Evolutionary conservation across 148 eudicot genomes (phyloP).

Genomic region (Chenopodium quinoa): DNA sequence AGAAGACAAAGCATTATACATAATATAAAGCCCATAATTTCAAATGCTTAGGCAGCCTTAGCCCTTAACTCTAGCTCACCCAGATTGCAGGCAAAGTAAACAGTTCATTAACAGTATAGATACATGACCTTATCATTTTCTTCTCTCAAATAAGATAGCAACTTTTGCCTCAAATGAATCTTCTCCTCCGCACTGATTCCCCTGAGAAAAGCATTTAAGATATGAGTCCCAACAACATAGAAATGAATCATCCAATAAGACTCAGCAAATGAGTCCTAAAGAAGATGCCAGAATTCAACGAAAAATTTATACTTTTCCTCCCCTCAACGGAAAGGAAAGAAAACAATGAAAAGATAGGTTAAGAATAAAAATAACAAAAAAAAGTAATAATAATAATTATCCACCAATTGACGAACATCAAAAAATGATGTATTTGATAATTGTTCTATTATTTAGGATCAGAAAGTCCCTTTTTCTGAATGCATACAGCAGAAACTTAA

Average conservation of each 20-base stretch:
- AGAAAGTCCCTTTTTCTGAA: background rate
- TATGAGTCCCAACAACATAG: constrained; percentile 4
- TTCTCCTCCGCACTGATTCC: constrained; percentile 86
- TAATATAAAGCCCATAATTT: background rate
- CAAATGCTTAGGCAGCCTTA: background rate
- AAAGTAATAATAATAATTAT: background rate
- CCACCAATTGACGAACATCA: background rate
- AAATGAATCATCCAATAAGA: background rate
- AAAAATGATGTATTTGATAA: background rate
- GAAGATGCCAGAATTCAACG: constrained; percentile 12
- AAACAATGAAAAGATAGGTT: background rate
- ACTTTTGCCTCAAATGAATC: constrained; percentile 65
- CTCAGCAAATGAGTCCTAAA: background rate
- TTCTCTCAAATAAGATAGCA: constrained; percentile 89
- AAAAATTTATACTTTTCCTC: background rate
- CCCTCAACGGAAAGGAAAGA: background rate
- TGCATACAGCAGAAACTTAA: background rate
- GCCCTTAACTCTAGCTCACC: background rate
- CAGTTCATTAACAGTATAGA: background rate
- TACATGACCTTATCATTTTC: constrained; percentile 80
- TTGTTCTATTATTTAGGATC: background rate
- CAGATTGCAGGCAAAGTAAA: background rate
- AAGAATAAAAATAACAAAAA: background rate
- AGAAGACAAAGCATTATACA: background rate
- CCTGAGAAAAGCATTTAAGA: constrained; percentile 45